phyloP scores from a whole-genome alignment of 1,139 yeast genomes.

The Eremothecium cymbalariae region DNA sequence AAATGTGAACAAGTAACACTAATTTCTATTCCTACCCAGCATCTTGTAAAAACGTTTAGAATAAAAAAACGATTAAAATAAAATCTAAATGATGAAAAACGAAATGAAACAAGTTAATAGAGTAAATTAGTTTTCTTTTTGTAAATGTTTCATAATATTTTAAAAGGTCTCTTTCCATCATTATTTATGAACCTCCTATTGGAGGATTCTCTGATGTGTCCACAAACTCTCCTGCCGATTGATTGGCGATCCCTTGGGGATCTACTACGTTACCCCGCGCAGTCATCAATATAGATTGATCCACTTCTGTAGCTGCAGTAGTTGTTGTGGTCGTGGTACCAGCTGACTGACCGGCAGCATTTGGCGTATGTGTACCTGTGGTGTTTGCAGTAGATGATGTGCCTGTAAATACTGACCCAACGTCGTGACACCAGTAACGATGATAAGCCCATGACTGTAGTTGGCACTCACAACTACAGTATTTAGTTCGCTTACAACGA shows the following conservation, averaged over 20 bases:
- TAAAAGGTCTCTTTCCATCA: not conserved
- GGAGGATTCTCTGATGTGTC: conserved; percentile 5
- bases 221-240: conserved; percentile 6
- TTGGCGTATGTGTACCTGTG: conserved; percentile 24
- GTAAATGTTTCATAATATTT: not conserved
- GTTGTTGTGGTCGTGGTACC: conserved; percentile 10
- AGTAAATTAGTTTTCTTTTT: not conserved
- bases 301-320: conserved; percentile 8
- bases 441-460: conserved; percentile 88
- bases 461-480: conserved; percentile 90
- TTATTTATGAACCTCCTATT: conserved; percentile 1
- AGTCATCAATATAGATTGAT: conserved; percentile 8
- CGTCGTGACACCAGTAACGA: conserved; percentile 74
- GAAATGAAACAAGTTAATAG: conserved; percentile 1
- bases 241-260: conserved; percentile 7
- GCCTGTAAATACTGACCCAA: conserved; percentile 15
- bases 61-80: not conserved
- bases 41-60: no score
- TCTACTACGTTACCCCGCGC: conserved; percentile 7
- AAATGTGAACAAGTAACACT: no score
- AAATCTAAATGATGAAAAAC: conserved; percentile 1
- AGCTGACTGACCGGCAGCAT: conserved; percentile 11
- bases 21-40: no score
- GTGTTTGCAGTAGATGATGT: conserved; percentile 13
- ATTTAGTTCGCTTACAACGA: conserved; percentile 88